These are phyloP conservation scores for Pythium rishiriense DNA, from an alignment of 352 stramenopile genomes.

Conservation along the genomic window DNA sequence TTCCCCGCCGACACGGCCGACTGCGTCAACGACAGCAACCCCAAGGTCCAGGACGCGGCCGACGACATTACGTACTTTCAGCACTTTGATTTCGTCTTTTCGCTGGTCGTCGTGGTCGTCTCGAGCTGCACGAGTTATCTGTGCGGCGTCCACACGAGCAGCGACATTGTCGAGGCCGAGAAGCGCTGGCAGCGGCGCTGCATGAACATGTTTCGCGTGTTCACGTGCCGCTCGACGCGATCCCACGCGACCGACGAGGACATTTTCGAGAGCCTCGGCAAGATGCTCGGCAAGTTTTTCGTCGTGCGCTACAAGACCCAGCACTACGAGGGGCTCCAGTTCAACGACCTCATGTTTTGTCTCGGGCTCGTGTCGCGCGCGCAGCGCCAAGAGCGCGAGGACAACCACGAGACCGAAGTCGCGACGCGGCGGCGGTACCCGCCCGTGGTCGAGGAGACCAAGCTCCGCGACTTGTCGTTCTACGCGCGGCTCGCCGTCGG, in stretches of 20 bases:
- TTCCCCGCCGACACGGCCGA: conserved; percentile 52
- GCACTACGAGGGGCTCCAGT: conserved; percentile 63
- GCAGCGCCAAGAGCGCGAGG: conserved; percentile 51
- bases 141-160: conserved; percentile 64
- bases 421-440: conserved; percentile 37
- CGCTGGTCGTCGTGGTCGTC: conserved; percentile 37
- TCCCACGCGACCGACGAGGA: conserved; percentile 51
- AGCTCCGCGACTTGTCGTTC: conserved; percentile 54
- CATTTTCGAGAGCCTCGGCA: conserved; percentile 65
- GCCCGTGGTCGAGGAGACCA: conserved; percentile 39
- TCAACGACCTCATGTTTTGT: conserved; percentile 73
- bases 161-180: conserved; percentile 52
- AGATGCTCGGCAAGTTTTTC: conserved; percentile 73
- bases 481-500: conserved; percentile 70
- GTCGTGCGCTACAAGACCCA: conserved; percentile 69
- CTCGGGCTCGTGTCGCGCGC: conserved; percentile 62
- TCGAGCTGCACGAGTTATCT: conserved; percentile 60
- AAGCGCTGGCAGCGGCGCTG: conserved; percentile 68
- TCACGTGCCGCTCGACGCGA: conserved; percentile 46
- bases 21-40: conserved; percentile 52
- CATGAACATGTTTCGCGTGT: conserved; percentile 57
- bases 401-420: conserved; percentile 28
- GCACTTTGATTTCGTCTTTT: conserved; percentile 73
- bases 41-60: conserved; percentile 48
- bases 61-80: conserved; percentile 63